Conservation (phyloP, 495 filamentous ascomycete genomes). For the Penicillium canariense region DNA sequence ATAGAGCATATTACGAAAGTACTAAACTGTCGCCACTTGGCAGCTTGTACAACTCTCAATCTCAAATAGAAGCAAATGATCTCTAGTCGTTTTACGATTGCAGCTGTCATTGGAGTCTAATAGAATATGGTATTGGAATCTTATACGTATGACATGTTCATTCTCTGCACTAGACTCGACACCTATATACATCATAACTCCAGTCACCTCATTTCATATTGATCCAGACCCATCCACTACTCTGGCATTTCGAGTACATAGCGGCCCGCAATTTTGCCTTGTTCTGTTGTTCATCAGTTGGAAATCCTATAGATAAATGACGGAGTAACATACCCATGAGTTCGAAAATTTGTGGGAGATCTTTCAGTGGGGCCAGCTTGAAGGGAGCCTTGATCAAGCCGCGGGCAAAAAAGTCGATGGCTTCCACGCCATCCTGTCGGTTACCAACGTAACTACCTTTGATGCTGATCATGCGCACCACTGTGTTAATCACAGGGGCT, state of each 20-base stretch:
- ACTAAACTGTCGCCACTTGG: too few relatives aligned
- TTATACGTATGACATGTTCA: neutral
- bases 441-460: conserved; percentile 91
- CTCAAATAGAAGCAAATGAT: too few relatives aligned
- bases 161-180: neutral
- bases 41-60: neutral
- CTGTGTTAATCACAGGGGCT: conserved; percentile 80
- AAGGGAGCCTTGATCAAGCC: conserved; percentile 82
- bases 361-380: conserved; percentile 73
- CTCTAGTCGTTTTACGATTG: too few relatives aligned
- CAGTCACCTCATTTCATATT: neutral
- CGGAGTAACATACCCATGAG: conserved; percentile 52
- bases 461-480: conserved; percentile 84
- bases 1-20: too few relatives aligned
- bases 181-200: neutral
- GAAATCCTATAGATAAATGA: neutral
- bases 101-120: neutral
- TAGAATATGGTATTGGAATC: neutral
- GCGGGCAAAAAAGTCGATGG: conserved; percentile 78
- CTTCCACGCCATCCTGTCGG: conserved; percentile 77
- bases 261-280: conserved; percentile 13
- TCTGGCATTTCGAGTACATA: conserved; percentile 14
- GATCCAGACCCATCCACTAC: neutral
- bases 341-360: conserved; percentile 73
- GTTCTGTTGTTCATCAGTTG: conserved; percentile 3